These are phyloP conservation scores for Lenzites betulinus DNA, from an alignment of 768 basidiomycete species.

Conservation along the genomic window DNA sequence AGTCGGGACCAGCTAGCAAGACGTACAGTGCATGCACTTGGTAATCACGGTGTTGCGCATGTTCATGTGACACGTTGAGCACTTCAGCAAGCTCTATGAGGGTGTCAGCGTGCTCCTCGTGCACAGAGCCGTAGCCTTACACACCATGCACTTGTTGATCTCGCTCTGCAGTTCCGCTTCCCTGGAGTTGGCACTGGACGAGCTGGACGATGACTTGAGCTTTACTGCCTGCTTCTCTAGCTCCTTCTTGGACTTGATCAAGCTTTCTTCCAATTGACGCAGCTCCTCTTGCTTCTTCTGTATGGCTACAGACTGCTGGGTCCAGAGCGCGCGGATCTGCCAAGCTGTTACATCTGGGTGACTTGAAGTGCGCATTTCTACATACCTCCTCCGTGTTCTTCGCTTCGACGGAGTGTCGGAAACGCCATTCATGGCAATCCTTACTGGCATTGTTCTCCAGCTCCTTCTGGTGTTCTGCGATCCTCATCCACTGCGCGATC, in stretches of 20 bases:
- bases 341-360: background rate
- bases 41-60: slow-evolving; percentile 81
- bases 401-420: slow-evolving; percentile 40
- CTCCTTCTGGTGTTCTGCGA: slow-evolving; percentile 30
- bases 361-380: background rate
- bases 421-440: slow-evolving; percentile 37
- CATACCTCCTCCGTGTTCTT: slow-evolving; percentile 44
- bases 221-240: slow-evolving; percentile 50
- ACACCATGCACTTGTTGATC: slow-evolving; percentile 61
- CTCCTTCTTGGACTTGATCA: slow-evolving; percentile 50
- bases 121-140: background rate
- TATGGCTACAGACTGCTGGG: slow-evolving; percentile 39
- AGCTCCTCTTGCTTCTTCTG: slow-evolving; percentile 39
- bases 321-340: slow-evolving; percentile 11
- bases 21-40: slow-evolving; percentile 92
- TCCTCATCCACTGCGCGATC: slow-evolving; percentile 36
- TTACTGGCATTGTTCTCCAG: slow-evolving; percentile 34
- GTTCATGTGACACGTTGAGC: slow-evolving; percentile 80
- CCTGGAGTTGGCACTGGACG: slow-evolving; percentile 27
- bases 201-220: slow-evolving; percentile 41
- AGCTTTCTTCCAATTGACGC: slow-evolving; percentile 49
- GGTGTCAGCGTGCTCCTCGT: background rate
- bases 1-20: background rate
- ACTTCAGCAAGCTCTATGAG: slow-evolving; percentile 76
- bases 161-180: slow-evolving; percentile 48